phyloP scores from a whole-genome alignment of 768 basidiomycete species.

The Atractiella rhizophila region DNA sequence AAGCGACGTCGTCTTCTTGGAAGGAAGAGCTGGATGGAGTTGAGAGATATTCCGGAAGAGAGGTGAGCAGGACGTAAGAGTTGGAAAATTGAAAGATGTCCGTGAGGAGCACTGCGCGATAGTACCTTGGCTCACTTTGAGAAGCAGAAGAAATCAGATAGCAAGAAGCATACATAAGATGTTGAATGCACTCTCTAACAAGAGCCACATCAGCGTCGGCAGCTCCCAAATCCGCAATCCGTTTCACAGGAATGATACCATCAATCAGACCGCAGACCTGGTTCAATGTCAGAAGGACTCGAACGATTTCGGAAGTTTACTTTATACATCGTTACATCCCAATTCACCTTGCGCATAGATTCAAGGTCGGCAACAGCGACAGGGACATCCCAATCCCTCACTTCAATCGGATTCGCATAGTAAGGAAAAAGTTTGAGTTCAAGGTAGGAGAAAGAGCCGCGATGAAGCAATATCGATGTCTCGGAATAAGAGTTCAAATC shows the following conservation, averaged over 20 bases:
- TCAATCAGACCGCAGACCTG: slow-evolving; percentile 61
- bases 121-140: slow-evolving; percentile 36
- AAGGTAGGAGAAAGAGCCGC: slow-evolving; percentile 78
- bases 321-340: slow-evolving; percentile 86
- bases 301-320: slow-evolving; percentile 21
- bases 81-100: slow-evolving; percentile 97
- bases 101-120: slow-evolving; percentile 84
- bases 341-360: slow-evolving; percentile 61
- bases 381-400: slow-evolving; percentile 89
- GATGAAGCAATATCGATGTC: slow-evolving; percentile 66
- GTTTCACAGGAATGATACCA: slow-evolving; percentile 69
- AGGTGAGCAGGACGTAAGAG: slow-evolving; percentile 75
- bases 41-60: slow-evolving; percentile 66
- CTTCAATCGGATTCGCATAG: slow-evolving; percentile 71
- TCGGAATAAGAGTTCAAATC: slow-evolving; percentile 94
- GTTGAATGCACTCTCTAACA: slow-evolving; percentile 63
- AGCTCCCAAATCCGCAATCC: slow-evolving; percentile 74
- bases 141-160: not conserved
- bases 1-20: slow-evolving; percentile 25
- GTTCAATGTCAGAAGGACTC: not conserved
- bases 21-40: slow-evolving; percentile 2
- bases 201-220: slow-evolving; percentile 63
- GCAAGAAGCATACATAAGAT: slow-evolving; percentile 44
- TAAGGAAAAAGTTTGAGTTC: slow-evolving; percentile 91
- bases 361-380: slow-evolving; percentile 60